phyloP scores from a whole-genome alignment of 305 asterid genomes.

The Ilex paraguariensis region DNA sequence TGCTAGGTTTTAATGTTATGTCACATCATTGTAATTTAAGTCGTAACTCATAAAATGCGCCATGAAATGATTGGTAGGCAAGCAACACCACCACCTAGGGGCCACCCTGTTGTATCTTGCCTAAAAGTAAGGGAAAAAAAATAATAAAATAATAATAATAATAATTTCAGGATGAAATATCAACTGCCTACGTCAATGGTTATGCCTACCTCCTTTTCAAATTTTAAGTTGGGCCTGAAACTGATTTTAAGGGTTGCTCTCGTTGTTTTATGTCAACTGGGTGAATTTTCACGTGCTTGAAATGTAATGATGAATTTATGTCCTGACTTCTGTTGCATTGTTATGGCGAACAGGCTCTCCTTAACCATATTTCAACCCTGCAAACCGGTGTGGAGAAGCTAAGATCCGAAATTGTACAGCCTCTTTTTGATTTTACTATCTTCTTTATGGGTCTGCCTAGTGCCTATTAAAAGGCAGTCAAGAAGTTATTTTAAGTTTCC shows the following conservation, averaged over 20 bases:
- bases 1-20: background rate
- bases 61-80: too few species aligned
- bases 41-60: background rate
- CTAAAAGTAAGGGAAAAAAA: too few species aligned
- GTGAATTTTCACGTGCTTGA: background rate
- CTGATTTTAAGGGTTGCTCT: background rate
- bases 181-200: too few species aligned
- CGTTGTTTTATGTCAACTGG: background rate
- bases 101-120: too few species aligned
- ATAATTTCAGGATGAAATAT: too few species aligned
- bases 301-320: background rate
- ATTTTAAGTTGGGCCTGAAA: background rate
- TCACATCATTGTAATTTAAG: background rate
- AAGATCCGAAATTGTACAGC: slow-evolving; percentile 65
- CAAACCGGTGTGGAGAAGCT: slow-evolving; percentile 55
- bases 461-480: background rate
- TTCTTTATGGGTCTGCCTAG: background rate
- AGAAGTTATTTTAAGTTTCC: background rate
- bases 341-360: slow-evolving; percentile 56
- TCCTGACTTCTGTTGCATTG: slow-evolving; percentile 8
- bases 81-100: too few species aligned
- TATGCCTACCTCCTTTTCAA: too few species aligned
- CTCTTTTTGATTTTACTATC: slow-evolving; percentile 11
- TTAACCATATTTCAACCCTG: slow-evolving; percentile 57
- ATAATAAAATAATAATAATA: too few species aligned